Conservation (phyloP, 345 rosid species). For the Sonneratia alba region DNA sequence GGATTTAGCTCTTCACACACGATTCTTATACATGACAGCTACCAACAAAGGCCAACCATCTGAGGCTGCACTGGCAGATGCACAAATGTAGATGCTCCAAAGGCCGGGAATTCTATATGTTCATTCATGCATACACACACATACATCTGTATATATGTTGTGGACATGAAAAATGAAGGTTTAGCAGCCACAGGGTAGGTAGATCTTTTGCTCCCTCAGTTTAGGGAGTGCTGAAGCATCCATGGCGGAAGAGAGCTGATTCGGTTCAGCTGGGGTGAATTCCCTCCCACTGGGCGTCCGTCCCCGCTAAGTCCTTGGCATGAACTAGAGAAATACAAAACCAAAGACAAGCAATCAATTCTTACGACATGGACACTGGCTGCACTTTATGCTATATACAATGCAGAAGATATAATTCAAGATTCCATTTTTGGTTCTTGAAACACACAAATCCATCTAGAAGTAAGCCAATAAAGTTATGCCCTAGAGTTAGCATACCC, state of each 20-base stretch:
- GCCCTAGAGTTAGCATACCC: too few species aligned
- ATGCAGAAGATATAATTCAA: too few species aligned
- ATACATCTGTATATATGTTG: neutral
- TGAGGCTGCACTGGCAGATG: neutral
- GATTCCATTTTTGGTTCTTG: neutral
- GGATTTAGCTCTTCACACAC: neutral
- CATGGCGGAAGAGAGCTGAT: conserved; percentile 5
- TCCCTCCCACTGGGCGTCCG: neutral
- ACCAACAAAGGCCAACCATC: neutral
- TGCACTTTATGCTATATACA: too few species aligned
- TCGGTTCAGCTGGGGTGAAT: neutral
- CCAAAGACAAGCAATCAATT: neutral
- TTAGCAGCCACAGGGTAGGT: neutral
- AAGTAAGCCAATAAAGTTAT: too few species aligned
- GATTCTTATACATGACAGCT: neutral
- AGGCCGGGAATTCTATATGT: neutral
- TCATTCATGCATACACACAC: neutral
- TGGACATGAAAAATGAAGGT: neutral
- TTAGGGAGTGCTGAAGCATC: conserved; percentile 2
- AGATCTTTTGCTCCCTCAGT: neutral
- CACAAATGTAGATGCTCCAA: neutral
- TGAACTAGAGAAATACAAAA: neutral
- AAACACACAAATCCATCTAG: too few species aligned
- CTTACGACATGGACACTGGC: too few species aligned
- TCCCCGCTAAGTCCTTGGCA: neutral